phyloP scores from a whole-genome alignment of 345 rosid genomes.

The Linum usitatissimum region DNA sequence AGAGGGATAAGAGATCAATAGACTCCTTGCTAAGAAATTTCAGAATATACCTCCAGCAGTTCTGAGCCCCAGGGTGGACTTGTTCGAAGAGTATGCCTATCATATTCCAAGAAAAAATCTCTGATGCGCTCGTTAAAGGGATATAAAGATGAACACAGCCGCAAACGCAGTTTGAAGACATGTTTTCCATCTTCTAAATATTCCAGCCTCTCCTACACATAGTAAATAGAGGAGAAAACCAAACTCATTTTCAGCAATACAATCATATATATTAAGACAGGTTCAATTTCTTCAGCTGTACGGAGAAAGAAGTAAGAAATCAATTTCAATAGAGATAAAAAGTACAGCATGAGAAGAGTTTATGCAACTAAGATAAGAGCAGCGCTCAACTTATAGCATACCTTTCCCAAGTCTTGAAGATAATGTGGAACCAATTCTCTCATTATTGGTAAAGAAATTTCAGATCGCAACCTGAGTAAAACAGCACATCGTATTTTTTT shows the following conservation, averaged over 20 bases:
- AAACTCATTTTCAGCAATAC: background rate
- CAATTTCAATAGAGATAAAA: background rate
- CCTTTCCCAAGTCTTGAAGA: slow-evolving; percentile 89
- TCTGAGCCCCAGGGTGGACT: slow-evolving; percentile 99
- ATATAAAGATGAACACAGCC: slow-evolving; percentile 86
- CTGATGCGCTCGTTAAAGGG: slow-evolving; percentile 90
- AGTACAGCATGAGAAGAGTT: background rate
- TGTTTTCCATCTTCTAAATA: slow-evolving; percentile 95
- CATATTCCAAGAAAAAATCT: slow-evolving; percentile 97
- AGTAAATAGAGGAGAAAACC: slow-evolving; percentile 1
- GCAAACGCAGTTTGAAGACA: slow-evolving; percentile 70
- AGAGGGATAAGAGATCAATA: background rate
- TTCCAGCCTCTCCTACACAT: slow-evolving; percentile 80
- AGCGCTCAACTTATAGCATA: slow-evolving; percentile 19
- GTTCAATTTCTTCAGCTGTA: background rate
- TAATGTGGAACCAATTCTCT: slow-evolving; percentile 95
- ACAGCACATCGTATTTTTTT: slow-evolving; percentile 3
- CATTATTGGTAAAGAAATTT: slow-evolving; percentile 86
- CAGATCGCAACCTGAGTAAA: slow-evolving; percentile 70
- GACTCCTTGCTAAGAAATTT: background rate
- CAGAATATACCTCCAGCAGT: slow-evolving; percentile 73
- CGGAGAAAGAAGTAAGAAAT: background rate
- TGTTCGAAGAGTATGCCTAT: slow-evolving; percentile 89
- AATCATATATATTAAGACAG: background rate
- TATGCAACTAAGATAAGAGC: background rate